phyloP scores from a whole-genome alignment of 441 rosid species.

The Croton laevigatus region DNA sequence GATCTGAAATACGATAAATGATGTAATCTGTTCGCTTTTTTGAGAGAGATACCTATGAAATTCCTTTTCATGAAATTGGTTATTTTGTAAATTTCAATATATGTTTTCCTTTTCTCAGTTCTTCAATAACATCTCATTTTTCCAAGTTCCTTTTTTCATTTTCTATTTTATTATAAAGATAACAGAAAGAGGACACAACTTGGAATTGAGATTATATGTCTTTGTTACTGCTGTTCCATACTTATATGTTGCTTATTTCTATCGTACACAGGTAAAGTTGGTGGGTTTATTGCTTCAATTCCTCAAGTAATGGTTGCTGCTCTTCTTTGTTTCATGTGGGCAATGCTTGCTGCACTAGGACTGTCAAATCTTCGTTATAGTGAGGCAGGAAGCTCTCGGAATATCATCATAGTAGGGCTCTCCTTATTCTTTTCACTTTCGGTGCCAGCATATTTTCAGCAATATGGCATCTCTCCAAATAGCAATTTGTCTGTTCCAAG shows the following conservation, averaged over 20 bases:
- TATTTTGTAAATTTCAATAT: background rate
- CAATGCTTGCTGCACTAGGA: conserved; percentile 88
- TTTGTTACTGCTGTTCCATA: background rate
- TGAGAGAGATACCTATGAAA: background rate
- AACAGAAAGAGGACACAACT: background rate
- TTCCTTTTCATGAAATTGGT: background rate
- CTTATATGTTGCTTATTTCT: conserved; percentile 10
- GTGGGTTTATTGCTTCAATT: conserved; percentile 92
- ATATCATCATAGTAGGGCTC: conserved; percentile 87
- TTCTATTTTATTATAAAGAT: background rate
- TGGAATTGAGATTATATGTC: background rate
- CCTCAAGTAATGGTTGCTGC: conserved; percentile 96
- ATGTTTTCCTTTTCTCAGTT: background rate
- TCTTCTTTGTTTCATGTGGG: conserved; percentile 99
- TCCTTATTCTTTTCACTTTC: conserved; percentile 91
- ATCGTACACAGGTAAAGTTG: conserved; percentile 71
- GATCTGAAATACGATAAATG: background rate
- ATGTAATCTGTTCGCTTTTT: background rate
- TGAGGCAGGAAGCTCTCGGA: conserved; percentile 97
- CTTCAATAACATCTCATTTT: background rate
- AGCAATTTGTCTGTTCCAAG: conserved; percentile 76
- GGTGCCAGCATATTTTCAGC: conserved; percentile 92
- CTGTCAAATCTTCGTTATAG: conserved; percentile 91
- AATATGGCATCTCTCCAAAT: conserved; percentile 76
- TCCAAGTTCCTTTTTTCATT: background rate